Base-by-base conservation (phyloP, 73 alveolate genomes). In the Paramecium pentaurelia region DNA sequence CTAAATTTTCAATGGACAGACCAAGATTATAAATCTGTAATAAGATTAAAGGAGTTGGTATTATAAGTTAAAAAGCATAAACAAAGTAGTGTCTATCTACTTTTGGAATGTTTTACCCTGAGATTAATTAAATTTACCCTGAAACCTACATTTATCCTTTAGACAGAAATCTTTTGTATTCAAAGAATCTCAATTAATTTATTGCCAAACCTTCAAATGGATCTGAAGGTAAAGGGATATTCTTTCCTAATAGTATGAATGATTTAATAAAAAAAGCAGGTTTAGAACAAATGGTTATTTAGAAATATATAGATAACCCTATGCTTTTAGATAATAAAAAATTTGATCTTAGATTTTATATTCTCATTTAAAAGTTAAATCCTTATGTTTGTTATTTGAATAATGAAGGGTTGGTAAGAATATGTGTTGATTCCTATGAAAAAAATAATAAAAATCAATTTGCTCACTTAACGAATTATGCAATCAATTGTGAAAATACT, bases 271-370 rank as follows among this genome's bases (percentile, higher is more conserved):
- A 30, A 60, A 80, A 84, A 54, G 98, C 60, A 73, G 88, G 80
- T 38, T 84, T 25, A 73, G 60, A 16, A 38, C 8, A 36, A 4
- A 5, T 37, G 38, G 47, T 73, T 6, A 3, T 98, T 37, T 95
- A 97, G 45, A 92, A 95, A 92, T 98, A 98, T 90, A 96, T 98
- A 51, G 95, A 87, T 44, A 97, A 95, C 25, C 99, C 99, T 3
- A 97, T 97, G 93, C 96, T 96, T 36, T 58, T 98, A 38, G 93
- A 91, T 68, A 97, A 97, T 37, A 96, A 92, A 73, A 98, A 98
- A 93, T 98, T 97, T 93, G 99, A 98, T 95, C 92, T 98, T 40
- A 94, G 99, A 86, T 88, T 98, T 83, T 98, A 98, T 92, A 98
- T 97, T 30, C 94, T 97, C 38, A 95, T 98, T 42, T 95, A 98